Evolutionary conservation across 192 early-diverging fungal species (phyloP), one percentile per base, ranked within the genome.

Genomic region (Ramicandelaber brevisporus): DNA sequence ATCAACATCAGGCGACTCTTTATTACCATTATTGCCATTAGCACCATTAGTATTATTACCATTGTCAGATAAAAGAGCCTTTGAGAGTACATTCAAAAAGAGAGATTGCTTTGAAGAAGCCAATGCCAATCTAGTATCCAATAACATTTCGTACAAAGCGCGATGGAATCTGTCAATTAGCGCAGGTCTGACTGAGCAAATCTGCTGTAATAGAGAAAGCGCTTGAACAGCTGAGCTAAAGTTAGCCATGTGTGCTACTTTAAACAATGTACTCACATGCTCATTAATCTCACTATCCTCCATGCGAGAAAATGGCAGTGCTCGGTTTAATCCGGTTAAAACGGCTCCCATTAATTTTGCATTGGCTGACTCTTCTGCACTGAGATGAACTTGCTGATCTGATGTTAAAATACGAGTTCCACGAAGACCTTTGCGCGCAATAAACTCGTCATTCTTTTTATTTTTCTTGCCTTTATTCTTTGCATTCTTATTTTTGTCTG

Each of bases 151-250:
- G 50, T 93, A 93, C 5, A 97, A 43, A 3, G 78, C 66, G 27
- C 82, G 74, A 57, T 84, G 92, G 56, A 84, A 90, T 13, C 84
- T 70, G 46, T 93, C 86, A 3, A 62, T 61, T 3, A 79, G 40
- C 8, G 52, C 48, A 32, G 66, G 41, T 7, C 43, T 52, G 16
- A 22, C 8, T n/a, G n/a, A n/a, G n/a, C n/a, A 15, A 6, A 84
- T 68, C 35, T 81, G 76, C 49, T 74, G 78, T 30, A 98, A 64
- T 12, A 98, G 61, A 6, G 73, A 63, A 18, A 98, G 65, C 9
- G 92, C 78, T 51, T 95, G 92, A 32, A 98, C 75, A 10, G 77
- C 70, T 3, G 78, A 84, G 50, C 80, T 84, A 46, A 98, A 98
- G 18, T 72, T 81, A 24, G 71, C 72, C 6, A 72, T 61, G 40